Conservation (phyloP, 805 yeast genomes). For the Nakazawaea siamensis region DNA sequence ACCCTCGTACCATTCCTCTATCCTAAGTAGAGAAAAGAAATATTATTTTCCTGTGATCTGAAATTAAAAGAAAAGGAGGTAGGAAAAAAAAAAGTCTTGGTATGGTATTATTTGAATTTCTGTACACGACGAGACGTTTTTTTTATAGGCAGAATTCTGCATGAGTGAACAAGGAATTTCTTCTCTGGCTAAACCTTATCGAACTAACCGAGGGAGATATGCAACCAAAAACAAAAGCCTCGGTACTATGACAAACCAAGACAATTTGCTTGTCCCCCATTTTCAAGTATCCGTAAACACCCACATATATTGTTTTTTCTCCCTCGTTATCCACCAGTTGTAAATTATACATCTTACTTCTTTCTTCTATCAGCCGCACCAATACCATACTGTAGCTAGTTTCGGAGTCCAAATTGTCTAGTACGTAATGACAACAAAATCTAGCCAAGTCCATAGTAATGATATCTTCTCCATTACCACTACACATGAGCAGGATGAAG, state of each 20-base stretch:
- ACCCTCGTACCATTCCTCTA: too few species aligned
- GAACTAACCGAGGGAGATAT: too few species aligned
- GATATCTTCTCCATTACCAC: constrained; percentile 54
- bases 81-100: too few species aligned
- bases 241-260: constrained; percentile 20
- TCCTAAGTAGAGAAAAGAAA: too few species aligned
- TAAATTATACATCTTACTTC: constrained; percentile 11
- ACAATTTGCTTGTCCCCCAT: constrained; percentile 2
- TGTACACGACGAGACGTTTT: too few species aligned
- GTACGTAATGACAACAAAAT: constrained; percentile 15
- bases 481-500: constrained; percentile 29
- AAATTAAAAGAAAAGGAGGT: too few species aligned
- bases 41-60: too few species aligned
- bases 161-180: too few species aligned
- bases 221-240: too few species aligned
- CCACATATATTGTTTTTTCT: constrained; percentile 16
- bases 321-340: constrained; percentile 14
- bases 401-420: constrained; percentile 9
- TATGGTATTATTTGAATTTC: too few species aligned
- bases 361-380: constrained; percentile 11
- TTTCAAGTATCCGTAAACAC: constrained; percentile 15
- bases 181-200: too few species aligned
- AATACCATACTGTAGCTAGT: constrained; percentile 14
- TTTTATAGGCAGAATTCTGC: too few species aligned
- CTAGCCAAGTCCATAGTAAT: constrained; percentile 33